A percentile compares a stretch with the other conserved stretches of the same genome.
phyloP scores from a whole-genome alignment of 768 basidiomycete genomes.

The Tulasnella sp. region DNA sequence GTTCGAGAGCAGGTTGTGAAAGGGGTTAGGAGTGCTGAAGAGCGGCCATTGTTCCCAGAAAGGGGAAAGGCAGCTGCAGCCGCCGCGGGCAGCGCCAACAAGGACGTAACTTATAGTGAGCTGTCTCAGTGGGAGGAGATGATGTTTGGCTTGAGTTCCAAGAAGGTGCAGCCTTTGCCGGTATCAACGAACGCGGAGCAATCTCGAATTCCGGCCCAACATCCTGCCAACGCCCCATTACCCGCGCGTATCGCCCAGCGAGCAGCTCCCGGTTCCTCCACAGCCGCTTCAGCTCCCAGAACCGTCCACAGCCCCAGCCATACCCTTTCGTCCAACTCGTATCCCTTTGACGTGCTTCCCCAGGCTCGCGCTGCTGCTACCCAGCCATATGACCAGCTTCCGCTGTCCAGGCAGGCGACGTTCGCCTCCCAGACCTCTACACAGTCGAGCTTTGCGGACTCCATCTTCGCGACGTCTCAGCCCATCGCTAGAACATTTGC shows the following conservation, averaged over 20 bases:
- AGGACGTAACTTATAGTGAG: constrained; percentile 13
- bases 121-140: constrained; percentile 14
- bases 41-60: no score
- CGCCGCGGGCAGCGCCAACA: no score
- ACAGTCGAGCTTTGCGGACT: constrained; percentile 40
- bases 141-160: constrained; percentile 12
- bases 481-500: background rate
- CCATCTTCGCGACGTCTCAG: constrained; percentile 29
- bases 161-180: no score
- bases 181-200: background rate
- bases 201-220: background rate
- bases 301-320: no score
- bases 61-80: no score
- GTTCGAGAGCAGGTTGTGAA: no score
- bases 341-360: background rate
- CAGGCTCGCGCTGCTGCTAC: background rate
- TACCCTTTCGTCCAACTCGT: background rate
- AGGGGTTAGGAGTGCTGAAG: no score
- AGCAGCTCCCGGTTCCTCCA: no score
- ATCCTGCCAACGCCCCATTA: background rate
- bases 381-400: background rate
- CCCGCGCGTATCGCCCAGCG: background rate
- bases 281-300: no score
- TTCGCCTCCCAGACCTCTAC: constrained; percentile 40
- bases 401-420: constrained; percentile 6